Base-by-base conservation (phyloP, 495 filamentous ascomycete species). In the Penicillium antarcticum region DNA sequence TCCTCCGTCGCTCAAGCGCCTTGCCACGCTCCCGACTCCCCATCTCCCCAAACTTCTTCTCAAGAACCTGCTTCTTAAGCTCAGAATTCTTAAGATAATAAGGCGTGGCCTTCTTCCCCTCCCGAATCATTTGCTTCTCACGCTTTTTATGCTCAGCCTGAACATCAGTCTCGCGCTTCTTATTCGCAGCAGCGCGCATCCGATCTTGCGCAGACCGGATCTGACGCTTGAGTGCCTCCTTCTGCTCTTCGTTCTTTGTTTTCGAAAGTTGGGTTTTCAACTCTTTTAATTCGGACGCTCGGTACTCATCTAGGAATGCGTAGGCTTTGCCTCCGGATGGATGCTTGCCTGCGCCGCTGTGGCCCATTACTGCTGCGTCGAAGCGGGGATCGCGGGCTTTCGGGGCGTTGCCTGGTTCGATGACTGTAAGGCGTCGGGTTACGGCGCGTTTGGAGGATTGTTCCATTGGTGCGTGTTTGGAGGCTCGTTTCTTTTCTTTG, bases 71-170 rank as follows among this genome's bases (percentile, higher is more conserved):
- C 72, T 91, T 91, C 83, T 95, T 96, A 71, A 91, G 78, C 71
- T 96, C 91, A 51, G 81, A 83, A 70, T 87, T 83, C 80, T 97
- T 97, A 55, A 97, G 73, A 65, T 87, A 96, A 63, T 91, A 98
- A 5, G 92, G 92, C 66, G 77, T 82, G 76, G 92, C 94, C 76
- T 84, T 84, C 82, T 97, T 96, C 18, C 94, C 94, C 71, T 91
- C 80, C 58, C 77, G 80, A 24, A 97, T 82, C 47, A 87, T 67
- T 68, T 91, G 86, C 70, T 88, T 88, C 80, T 98, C 94, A 60
- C 84, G 75, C 71, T 80, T 83, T 56, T 86, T 81, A 68, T 96
- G 91, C 66, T 86, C 80, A 23, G 79, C 73, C 31, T 89, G 46
- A 9, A 97, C 67, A 53, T 82, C 76, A 51, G 76, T 68, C 67